Evolutionary conservation across 768 basidiomycete genomes (phyloP).

Genomic region (Panaeolus cyanescens): DNA sequence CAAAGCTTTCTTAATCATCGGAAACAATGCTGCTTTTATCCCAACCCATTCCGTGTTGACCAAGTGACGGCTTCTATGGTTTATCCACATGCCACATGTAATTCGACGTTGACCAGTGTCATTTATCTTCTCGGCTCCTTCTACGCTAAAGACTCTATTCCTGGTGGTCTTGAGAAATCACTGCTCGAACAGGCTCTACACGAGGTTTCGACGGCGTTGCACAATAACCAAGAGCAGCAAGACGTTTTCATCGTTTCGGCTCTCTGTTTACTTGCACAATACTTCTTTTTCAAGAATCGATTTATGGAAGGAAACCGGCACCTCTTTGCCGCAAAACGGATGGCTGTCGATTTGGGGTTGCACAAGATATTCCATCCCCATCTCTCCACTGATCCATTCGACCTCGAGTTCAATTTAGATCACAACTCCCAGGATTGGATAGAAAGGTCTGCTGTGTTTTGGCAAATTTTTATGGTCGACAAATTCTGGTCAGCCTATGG

Average conservation of each 20-base stretch:
- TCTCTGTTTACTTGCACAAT: conserved; percentile 58
- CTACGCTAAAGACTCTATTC: conserved; percentile 44
- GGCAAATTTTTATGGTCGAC: conserved; percentile 67
- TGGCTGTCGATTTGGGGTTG: conserved; percentile 61
- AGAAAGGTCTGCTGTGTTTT: conserved; percentile 56
- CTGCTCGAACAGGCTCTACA: conserved; percentile 51
- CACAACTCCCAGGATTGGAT: conserved; percentile 34
- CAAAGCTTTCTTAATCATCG: conserved; percentile 57
- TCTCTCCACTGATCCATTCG: conserved; percentile 16
- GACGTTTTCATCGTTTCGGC: conserved; percentile 55
- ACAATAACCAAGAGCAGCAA: conserved; percentile 53
- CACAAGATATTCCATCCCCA: conserved; percentile 47
- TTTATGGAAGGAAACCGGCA: conserved; percentile 63
- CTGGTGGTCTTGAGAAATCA: conserved; percentile 43
- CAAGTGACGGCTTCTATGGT: conserved; percentile 26
- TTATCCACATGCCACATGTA: conserved; percentile 33
- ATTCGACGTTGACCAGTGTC: conserved; percentile 63
- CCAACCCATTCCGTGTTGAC: conserved; percentile 46
- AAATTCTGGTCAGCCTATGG: conserved; percentile 59
- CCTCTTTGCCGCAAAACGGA: conserved; percentile 58
- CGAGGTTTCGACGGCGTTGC: conserved; percentile 55
- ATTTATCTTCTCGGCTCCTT: conserved; percentile 62
- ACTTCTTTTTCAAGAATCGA: conserved; percentile 59
- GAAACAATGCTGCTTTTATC: conserved; percentile 61
- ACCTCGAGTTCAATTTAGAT: conserved; percentile 14